Evolutionary conservation across 306 rosid genomes (phyloP), one percentile per base, ranked within the genome.

Genomic region (Prunus padus): DNA sequence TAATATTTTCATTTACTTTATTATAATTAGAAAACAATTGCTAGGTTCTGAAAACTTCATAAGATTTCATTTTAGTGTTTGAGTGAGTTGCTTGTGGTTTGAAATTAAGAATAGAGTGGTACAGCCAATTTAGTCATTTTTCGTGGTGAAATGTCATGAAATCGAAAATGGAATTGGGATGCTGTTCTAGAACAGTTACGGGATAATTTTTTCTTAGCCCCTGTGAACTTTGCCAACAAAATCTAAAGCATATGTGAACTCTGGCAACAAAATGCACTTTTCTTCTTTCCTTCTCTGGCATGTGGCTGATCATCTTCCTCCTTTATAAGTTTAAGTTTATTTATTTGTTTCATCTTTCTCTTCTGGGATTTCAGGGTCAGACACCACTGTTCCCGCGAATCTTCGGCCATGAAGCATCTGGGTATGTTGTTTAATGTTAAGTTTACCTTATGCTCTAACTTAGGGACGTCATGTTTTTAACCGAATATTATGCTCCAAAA

Each of bases 401-500:
- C 18, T 79, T 70, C 69, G 88, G 88, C 22, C 88, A 85, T 69
- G 88, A 85, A 76, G 86, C 86, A 54, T 76, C 81, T 6, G 88
- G 88, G 84, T 82, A 69, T 18, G 79, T 75, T 42, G 23, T 44
- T 71, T 3, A 16, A 37, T 71, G 11, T 46, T 47, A 49, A 23
- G 60, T 47, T 26, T 16, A 33, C 4, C 33, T 3, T 8, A 0
- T 65, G 6, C 13, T 26, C 15, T 57, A 11, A 23, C 64, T 22
- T 12, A 5, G 56, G 56, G 16, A 50, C 1, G 20, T 14, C 18
- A 50, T 57, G 15, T 22, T 13, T 57, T 57, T 57, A 7, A 23
- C 60, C 13, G 19, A 55, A 19, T 55, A 20, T 55, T 20, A 0
- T 18, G 60, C 8, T 20, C 55, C 22, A 51, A 15, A 51, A 18